Base-by-base conservation (phyloP, 306 rosid species). In the Lathyrus oleraceus region DNA sequence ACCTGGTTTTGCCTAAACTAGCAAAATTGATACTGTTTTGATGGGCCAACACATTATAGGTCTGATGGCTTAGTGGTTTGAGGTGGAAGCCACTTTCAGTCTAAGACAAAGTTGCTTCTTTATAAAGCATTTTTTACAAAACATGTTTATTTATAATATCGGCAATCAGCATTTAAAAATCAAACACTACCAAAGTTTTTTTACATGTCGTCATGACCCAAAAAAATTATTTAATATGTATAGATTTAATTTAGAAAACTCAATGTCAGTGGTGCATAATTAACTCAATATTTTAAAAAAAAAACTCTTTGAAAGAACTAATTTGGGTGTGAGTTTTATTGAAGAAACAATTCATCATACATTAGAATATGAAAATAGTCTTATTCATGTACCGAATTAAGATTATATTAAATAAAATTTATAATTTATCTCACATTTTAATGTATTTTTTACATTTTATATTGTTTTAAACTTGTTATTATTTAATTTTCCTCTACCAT, bases 371-470 rank as follows among this genome's bases (percentile, higher is more conserved):
- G 21, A 42, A 70, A 56, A 38, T 56, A 20, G 42, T 36, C 64
- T 36, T 67, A 69, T 38, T 52, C 44, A 21, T 20, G 36, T 38
- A 35, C 45, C 54, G 14, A 38, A 52, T 16, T 7, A 69, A 6
- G 28, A 70, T 54, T 19, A 3, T 36, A 20, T 42, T 39, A 16
- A 36, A 69, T 10, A 5, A n/a, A 20, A 8, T 20, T 15, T 38
- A 6, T 38, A 9, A 54, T 38, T 39, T 69, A 5, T 20, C 10
- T 0, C 16, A 15, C 44, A 47, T 72, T 61, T 60, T 39, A 8
- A 20, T 63, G 42, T 73, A 62, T 23, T 48, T 61, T 72, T 47
- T 49, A 32, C 63, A 47, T 72, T 47, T 72, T 6, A 35, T n/a
- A 48, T 19, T 5, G 52, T n/a, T 61, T 35, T 48, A 8, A 49